Percentiles rank a stretch among this genome's conserved stretches.
These are phyloP conservation scores for Rhodotorula sp. DNA, from an alignment of 1,284 basidiomycete genomes.

Conservation along the genomic window DNA sequence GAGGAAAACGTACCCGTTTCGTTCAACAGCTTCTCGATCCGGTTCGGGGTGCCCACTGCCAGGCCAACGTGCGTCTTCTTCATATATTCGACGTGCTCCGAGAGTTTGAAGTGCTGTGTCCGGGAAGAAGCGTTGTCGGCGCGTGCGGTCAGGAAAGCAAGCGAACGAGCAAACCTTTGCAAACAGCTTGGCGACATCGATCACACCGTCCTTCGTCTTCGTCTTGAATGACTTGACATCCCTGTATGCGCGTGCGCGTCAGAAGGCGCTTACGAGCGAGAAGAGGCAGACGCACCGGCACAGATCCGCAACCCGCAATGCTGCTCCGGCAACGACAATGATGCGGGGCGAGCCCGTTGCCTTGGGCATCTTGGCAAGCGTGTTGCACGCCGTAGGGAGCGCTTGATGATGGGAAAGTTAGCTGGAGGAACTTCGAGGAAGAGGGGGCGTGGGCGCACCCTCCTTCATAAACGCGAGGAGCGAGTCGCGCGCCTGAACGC, in stretches of 20 bases:
- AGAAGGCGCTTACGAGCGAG: neutral
- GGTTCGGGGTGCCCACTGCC: conserved; percentile 77
- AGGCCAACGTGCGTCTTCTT: conserved; percentile 71
- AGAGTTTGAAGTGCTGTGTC: conserved; percentile 68
- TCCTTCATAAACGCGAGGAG: conserved; percentile 70
- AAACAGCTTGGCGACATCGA: conserved; percentile 76
- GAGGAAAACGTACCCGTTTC: conserved; percentile 66
- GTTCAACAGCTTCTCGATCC: conserved; percentile 74
- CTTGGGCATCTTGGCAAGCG: conserved; percentile 71
- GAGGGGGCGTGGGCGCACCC: conserved; percentile 54
- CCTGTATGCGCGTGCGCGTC: conserved; percentile 53
- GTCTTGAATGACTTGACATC: conserved; percentile 57
- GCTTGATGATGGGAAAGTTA: conserved; percentile 54
- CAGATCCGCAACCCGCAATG: conserved; percentile 74
- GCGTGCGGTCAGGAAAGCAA: neutral
- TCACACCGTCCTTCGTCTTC: conserved; percentile 64
- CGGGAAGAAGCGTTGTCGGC: neutral
- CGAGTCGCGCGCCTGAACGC: conserved; percentile 68
- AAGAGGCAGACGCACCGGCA: conserved; percentile 55
- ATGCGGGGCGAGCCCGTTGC: conserved; percentile 73
- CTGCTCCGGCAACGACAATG: conserved; percentile 72
- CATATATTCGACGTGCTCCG: conserved; percentile 74
- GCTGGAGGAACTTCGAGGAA: neutral
- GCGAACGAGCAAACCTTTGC: conserved; percentile 56
- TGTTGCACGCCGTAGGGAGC: conserved; percentile 66